Evolutionary conservation across 1,284 basidiomycete species (phyloP).

Genomic region (Tranzscheliella williamsii): DNA sequence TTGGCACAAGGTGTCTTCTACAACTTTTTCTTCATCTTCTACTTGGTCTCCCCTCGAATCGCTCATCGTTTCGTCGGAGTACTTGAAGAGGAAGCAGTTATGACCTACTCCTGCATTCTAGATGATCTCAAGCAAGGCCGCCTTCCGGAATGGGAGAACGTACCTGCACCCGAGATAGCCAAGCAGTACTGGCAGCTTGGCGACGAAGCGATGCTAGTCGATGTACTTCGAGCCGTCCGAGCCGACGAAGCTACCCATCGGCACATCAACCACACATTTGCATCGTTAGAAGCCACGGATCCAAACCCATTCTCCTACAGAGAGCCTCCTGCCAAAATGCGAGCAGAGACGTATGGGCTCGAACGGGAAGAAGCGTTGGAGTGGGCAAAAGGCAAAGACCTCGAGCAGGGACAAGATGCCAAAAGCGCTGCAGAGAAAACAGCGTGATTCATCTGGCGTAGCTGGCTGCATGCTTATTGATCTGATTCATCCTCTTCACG

Average conservation of each 20-base stretch:
- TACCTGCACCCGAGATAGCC: constrained; percentile 81
- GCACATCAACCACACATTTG: constrained; percentile 50
- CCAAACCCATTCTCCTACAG: constrained; percentile 46
- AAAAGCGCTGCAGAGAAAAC: constrained; percentile 17
- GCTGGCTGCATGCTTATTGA: no score
- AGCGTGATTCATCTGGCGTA: no score
- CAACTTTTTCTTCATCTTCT: constrained; percentile 66
- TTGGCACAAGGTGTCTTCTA: constrained; percentile 69
- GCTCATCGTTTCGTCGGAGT: constrained; percentile 95
- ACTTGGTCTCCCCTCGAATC: constrained; percentile 77
- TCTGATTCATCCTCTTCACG: no score
- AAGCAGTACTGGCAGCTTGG: constrained; percentile 83
- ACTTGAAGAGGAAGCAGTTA: constrained; percentile 90
- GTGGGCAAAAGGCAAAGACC: constrained; percentile 18
- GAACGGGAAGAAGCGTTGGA: constrained; percentile 44
- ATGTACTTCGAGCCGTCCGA: constrained; percentile 85
- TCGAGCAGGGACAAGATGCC: neutral
- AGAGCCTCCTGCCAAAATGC: constrained; percentile 28
- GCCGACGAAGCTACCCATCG: constrained; percentile 74
- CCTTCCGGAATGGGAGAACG: constrained; percentile 77
- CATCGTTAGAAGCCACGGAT: constrained; percentile 31
- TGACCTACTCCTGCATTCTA: constrained; percentile 72
- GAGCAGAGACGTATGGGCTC: constrained; percentile 34
- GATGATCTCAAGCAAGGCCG: constrained; percentile 80
- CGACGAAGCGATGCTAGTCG: constrained; percentile 74